These are phyloP conservation scores for Phytophthora tentaculata DNA, from an alignment of 352 stramenopile species.

Conservation along the genomic window DNA sequence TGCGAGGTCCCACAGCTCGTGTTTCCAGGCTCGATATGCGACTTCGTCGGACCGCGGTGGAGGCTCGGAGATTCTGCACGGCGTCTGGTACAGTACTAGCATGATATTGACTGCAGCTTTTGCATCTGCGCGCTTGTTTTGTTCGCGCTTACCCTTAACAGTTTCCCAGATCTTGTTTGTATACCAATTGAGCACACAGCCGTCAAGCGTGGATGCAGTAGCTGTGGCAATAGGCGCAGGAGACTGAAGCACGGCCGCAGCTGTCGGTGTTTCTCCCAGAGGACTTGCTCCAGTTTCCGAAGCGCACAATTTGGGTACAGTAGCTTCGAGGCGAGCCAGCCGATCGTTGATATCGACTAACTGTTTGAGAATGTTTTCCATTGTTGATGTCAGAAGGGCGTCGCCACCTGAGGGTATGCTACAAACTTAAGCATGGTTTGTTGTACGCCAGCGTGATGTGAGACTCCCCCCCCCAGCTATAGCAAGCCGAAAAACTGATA, in stretches of 20 bases:
- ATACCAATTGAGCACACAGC: too few relatives aligned
- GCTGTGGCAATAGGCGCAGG: not conserved
- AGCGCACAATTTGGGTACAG: not conserved
- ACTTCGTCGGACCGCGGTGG: too few relatives aligned
- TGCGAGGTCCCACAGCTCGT: too few relatives aligned
- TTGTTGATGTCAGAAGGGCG: not conserved
- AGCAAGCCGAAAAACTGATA: not conserved
- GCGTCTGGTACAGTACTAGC: not conserved
- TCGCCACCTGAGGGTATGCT: not conserved
- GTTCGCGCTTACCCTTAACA: not conserved
- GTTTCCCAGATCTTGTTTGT: not conserved
- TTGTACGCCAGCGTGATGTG: not conserved
- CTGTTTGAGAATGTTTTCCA: not conserved
- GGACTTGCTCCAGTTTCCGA: not conserved
- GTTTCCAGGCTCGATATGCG: too few relatives aligned
- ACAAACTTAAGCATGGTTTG: not conserved
- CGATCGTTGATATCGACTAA: not conserved
- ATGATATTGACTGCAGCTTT: conserved; percentile 5
- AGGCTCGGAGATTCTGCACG: not conserved
- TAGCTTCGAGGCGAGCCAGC: not conserved
- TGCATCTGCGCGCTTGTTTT: conserved; percentile 1
- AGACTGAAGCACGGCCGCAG: not conserved
- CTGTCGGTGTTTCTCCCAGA: not conserved
- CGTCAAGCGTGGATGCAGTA: not conserved
- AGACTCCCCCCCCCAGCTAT: too few relatives aligned